Base-by-base conservation (phyloP, 1,139 yeast species). In the Candida albicans region DNA sequence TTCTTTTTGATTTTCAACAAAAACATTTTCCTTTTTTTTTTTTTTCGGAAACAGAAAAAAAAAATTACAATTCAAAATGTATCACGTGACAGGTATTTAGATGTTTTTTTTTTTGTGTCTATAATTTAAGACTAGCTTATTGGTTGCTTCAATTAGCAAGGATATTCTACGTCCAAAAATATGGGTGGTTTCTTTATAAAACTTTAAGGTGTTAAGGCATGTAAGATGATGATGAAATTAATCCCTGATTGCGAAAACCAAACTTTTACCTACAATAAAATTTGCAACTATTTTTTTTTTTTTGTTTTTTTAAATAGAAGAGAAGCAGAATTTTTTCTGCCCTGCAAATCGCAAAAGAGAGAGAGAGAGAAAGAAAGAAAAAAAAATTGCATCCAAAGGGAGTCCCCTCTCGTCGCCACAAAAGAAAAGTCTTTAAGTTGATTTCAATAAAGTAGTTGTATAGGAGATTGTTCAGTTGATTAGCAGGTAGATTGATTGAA, bases 11-110 rank as follows among this genome's bases (percentile, higher is more conserved):
- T 27, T n/a, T 35, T 35, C 31, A 31, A 35, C 37, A 35, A 35
- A n/a, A n/a, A n/a, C n/a, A n/a, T n/a, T n/a, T n/a, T n/a, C n/a
- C 37, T 14, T 35, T 35, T 35, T 35, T 35, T 35, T 13, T 35
- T 24, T 11, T n/a, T 24, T 11, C 33, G 10, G n/a, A 31, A 31
- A n/a, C n/a, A n/a, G n/a, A n/a, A n/a, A n/a, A n/a, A n/a, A n/a
- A n/a, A n/a, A n/a, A n/a, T n/a, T n/a, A 31, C 15, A 5, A 26
- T 18, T 18, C n/a, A 18, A 35, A 7, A 4, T 15, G 11, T 33
- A 24, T 35, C 37, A 35, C 37, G 37, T 35, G 37, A 35, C 14
- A 27, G 12, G 12, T 5, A 14, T 12, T 8, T 25, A 27, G 12
- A 26, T 5, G 10, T 12, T 8, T 22, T 10, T 14, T 35, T 12